A percentile compares a stretch with the other conserved stretches of the same genome.
phyloP scores from a whole-genome alignment of 139 green algal species.

The Tetraselmis striata region DNA sequence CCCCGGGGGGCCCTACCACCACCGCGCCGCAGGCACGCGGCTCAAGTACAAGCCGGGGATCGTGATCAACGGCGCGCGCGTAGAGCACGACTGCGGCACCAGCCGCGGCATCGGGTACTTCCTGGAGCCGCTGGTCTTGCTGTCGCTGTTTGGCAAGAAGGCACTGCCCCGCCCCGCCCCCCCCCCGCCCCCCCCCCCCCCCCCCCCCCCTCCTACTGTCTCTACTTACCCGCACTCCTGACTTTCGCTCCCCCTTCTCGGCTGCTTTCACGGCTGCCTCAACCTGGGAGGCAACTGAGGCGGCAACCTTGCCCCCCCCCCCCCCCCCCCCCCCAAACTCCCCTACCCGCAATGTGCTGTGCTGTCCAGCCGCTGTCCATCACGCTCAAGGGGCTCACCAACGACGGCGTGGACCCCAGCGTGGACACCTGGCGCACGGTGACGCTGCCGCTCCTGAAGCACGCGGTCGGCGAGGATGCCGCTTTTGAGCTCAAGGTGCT shows the following conservation, averaged over 20 bases:
- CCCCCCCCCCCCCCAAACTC: neutral
- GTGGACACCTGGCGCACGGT: conserved; percentile 85
- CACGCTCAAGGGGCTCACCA: conserved; percentile 86
- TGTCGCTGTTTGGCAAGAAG: conserved; percentile 90
- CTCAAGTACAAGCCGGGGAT: conserved; percentile 86
- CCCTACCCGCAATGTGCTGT: neutral
- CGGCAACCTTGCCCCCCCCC: too few relatives aligned
- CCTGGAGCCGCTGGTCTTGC: conserved; percentile 78
- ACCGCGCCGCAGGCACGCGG: conserved; percentile 60
- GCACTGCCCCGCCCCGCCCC: conserved; percentile 25
- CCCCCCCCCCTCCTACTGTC: neutral
- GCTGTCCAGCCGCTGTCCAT: conserved; percentile 61
- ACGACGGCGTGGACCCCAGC: conserved; percentile 69
- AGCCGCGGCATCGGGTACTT: conserved; percentile 84
- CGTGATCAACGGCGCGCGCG: conserved; percentile 49
- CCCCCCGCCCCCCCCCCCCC: too few relatives aligned
- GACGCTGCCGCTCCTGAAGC: conserved; percentile 83
- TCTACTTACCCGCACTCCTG: neutral
- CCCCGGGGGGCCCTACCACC: too few relatives aligned
- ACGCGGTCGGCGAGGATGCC: conserved; percentile 4
- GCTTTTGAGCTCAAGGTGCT: conserved; percentile 72
- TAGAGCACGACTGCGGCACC: conserved; percentile 85
- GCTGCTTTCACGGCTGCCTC: neutral
- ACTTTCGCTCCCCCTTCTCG: neutral
- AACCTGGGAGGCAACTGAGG: too few relatives aligned